A percentile compares a stretch with the other conserved stretches of the same genome.
phyloP scores from a whole-genome alignment of 2,329 filamentous ascomycete species.

The Fusarium continuum region DNA sequence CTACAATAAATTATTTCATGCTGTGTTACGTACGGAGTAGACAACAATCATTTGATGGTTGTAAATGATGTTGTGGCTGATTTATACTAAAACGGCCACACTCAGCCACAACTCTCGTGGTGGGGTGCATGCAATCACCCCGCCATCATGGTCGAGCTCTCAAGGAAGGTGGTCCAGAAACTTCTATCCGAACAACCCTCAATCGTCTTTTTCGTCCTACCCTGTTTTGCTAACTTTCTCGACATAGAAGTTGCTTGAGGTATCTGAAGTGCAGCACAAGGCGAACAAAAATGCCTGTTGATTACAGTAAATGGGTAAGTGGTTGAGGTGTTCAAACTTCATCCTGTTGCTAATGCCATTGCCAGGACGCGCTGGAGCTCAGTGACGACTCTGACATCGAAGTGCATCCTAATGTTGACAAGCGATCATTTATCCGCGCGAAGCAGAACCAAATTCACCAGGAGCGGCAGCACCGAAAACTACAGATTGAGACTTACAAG shows the following conservation, averaged over 20 bases:
- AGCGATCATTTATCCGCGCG: constrained; percentile 96
- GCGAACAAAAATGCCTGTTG: constrained; percentile 57
- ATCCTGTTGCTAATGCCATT: constrained; percentile 13
- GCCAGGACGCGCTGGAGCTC: constrained; percentile 87
- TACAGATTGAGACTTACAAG: constrained; percentile 89
- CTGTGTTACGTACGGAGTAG: too few species aligned
- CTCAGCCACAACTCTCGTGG: constrained; percentile 17
- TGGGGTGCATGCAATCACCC: constrained; percentile 38
- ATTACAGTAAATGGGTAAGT: constrained; percentile 75
- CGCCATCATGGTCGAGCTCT: constrained; percentile 41
- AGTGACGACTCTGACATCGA: constrained; percentile 98
- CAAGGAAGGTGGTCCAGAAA: constrained; percentile 38
- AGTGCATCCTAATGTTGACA: constrained; percentile 98
- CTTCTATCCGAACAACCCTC: constrained; percentile 32
- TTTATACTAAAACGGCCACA: too few species aligned
- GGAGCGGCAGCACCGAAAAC: constrained; percentile 83
- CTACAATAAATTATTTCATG: too few species aligned
- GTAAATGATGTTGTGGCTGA: not conserved
- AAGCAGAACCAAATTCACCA: constrained; percentile 98
- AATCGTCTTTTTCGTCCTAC: not conserved
- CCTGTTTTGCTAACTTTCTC: not conserved
- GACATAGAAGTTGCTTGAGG: not conserved
- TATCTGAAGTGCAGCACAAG: not conserved
- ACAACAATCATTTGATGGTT: not conserved
- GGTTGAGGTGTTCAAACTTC: not conserved